phyloP scores from a whole-genome alignment of 306 rosid species.

The Aeschynomene evenia region DNA sequence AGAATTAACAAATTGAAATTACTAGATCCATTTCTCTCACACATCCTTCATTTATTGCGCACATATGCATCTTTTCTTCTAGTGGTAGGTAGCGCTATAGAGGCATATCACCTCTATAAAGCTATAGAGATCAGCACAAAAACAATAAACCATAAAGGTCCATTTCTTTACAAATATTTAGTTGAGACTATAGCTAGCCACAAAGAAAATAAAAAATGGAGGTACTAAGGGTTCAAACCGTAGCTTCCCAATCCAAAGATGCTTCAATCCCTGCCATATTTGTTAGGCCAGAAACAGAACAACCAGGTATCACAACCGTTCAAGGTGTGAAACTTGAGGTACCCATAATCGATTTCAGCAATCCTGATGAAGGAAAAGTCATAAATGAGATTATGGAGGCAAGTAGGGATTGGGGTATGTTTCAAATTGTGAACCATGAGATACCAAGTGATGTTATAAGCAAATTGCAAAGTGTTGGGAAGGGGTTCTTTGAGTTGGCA shows the following conservation, averaged over 20 bases:
- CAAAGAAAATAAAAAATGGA: conserved; percentile 23
- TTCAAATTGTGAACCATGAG: conserved; percentile 69
- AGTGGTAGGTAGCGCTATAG: background rate
- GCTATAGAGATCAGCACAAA: background rate
- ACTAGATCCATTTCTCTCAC: no score
- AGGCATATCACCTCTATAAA: background rate
- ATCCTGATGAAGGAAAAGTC: conserved; percentile 38
- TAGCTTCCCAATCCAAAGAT: conserved; percentile 40
- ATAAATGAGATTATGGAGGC: conserved; percentile 41
- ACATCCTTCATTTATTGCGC: no score
- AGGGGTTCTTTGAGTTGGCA: conserved; percentile 56
- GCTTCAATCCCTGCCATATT: conserved; percentile 44
- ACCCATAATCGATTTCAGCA: conserved; percentile 53
- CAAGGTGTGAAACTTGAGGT: conserved; percentile 44
- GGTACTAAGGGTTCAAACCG: conserved; percentile 53
- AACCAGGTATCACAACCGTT: conserved; percentile 72
- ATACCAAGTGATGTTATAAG: conserved; percentile 53
- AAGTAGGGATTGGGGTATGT: conserved; percentile 63
- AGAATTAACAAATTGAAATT: no score
- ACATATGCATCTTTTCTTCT: no score
- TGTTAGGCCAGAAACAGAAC: conserved; percentile 52
- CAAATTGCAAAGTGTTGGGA: conserved; percentile 56
- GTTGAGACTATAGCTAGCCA: no score
- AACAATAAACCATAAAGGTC: background rate
- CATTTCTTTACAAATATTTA: background rate